Evolutionary conservation across 1,284 basidiomycete species (phyloP).

Genomic region (Rhodotorula sp.): DNA sequence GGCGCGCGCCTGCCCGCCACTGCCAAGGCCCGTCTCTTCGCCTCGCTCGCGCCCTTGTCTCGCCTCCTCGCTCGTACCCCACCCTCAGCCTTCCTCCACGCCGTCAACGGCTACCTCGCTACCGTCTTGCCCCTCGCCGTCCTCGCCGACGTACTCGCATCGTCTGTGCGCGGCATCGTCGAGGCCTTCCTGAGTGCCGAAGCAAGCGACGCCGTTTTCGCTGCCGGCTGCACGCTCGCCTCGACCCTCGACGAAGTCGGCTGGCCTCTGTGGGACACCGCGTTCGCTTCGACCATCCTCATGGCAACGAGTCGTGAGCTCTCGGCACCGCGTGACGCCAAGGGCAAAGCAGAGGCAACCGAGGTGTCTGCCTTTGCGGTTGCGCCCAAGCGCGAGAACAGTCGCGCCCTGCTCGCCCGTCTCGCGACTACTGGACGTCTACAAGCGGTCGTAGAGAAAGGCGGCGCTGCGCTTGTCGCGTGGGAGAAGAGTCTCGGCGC

Average conservation of each 20-base stretch:
- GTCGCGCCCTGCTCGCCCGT: constrained; percentile 24
- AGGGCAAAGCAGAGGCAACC: constrained; percentile 1
- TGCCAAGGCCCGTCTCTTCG: constrained; percentile 27
- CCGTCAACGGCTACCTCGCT: constrained; percentile 65
- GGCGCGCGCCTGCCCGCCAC: constrained; percentile 16
- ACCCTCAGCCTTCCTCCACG: constrained; percentile 12
- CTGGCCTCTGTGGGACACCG: constrained; percentile 31
- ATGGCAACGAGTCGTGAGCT: constrained; percentile 22
- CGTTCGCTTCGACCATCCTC: constrained; percentile 23
- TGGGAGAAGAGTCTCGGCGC: constrained; percentile 30
- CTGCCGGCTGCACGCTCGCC: constrained; percentile 29
- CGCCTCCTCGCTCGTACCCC: constrained; percentile 9
- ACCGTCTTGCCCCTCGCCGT: constrained; percentile 29
- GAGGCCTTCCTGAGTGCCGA: constrained; percentile 20
- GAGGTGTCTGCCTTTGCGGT: constrained; percentile 17
- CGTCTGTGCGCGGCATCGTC: constrained; percentile 21
- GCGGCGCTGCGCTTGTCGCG: constrained; percentile 6
- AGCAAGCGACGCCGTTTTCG: constrained; percentile 15
- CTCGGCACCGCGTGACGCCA: background rate
- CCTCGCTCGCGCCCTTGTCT: constrained; percentile 20
- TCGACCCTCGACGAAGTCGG: constrained; percentile 25
- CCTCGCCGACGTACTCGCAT: constrained; percentile 36
- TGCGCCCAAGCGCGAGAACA: constrained; percentile 21
- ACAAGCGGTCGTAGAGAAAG: constrained; percentile 5
- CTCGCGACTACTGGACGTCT: constrained; percentile 31